These are phyloP conservation scores for Gautieria morchelliformis DNA, from an alignment of 768 basidiomycete species.

Conservation along the genomic window DNA sequence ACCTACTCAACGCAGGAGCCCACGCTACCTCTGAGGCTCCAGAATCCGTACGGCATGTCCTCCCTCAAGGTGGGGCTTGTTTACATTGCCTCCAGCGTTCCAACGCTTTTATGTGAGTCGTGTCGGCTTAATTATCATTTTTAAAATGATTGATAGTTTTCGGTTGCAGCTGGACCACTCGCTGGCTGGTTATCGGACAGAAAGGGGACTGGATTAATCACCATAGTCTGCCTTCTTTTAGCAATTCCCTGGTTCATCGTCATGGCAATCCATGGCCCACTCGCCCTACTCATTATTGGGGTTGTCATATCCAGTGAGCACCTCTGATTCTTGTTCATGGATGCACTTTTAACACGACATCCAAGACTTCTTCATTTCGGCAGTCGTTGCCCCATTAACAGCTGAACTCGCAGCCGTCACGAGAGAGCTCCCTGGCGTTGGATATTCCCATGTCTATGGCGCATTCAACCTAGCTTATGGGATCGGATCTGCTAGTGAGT, in stretches of 20 bases:
- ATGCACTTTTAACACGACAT: not conserved
- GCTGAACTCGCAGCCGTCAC: constrained; percentile 59
- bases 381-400: constrained; percentile 49
- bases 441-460: constrained; percentile 68
- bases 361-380: constrained; percentile 53
- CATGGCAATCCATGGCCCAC: constrained; percentile 34
- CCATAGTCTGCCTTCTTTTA: constrained; percentile 36
- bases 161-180: constrained; percentile 28
- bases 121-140: not conserved
- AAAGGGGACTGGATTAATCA: constrained; percentile 46
- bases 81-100: constrained; percentile 54
- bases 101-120: constrained; percentile 51
- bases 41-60: constrained; percentile 36
- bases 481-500: constrained; percentile 49
- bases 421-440: constrained; percentile 48
- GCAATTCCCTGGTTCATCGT: constrained; percentile 58
- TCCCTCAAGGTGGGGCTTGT: constrained; percentile 54
- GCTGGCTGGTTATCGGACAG: constrained; percentile 52
- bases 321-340: not conserved
- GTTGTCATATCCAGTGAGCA: constrained; percentile 48
- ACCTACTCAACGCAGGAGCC: constrained; percentile 42
- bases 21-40: constrained; percentile 45
- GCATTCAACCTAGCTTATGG: constrained; percentile 68
- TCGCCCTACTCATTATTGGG: constrained; percentile 40
- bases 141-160: not conserved